Evolutionary conservation across 768 basidiomycete genomes (phyloP).

Genomic region (Sporobolomyces roseus): DNA sequence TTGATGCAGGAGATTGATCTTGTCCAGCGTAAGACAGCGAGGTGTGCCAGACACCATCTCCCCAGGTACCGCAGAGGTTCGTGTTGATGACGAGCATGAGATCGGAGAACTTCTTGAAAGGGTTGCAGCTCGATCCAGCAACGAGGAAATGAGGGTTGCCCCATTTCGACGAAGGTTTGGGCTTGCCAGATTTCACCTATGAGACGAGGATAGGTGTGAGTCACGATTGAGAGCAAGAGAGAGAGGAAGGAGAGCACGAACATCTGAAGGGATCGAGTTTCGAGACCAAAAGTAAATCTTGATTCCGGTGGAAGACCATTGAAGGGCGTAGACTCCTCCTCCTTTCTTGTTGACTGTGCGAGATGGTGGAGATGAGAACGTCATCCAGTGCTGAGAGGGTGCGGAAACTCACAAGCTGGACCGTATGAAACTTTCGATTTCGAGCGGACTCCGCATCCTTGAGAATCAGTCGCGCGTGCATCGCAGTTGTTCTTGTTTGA

Average conservation of each 20-base stretch:
- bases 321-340: slow-evolving; percentile 26
- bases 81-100: slow-evolving; percentile 16
- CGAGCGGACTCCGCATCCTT: slow-evolving; percentile 27
- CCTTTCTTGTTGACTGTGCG: slow-evolving; percentile 25
- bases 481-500: slow-evolving; percentile 12
- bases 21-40: slow-evolving; percentile 15
- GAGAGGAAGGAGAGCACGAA: neutral
- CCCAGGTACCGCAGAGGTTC: slow-evolving; percentile 15
- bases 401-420: neutral
- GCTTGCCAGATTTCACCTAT: slow-evolving; percentile 16
- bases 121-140: neutral
- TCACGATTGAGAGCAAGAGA: neutral
- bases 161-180: slow-evolving; percentile 25
- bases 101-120: slow-evolving; percentile 13
- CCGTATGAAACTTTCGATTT: slow-evolving; percentile 21
- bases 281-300: slow-evolving; percentile 23
- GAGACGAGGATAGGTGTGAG: too few species aligned
- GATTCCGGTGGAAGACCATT: slow-evolving; percentile 12
- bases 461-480: slow-evolving; percentile 4
- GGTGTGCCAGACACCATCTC: neutral
- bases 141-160: slow-evolving; percentile 10
- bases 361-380: neutral
- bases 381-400: neutral
- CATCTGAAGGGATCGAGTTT: slow-evolving; percentile 20
- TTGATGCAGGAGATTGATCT: neutral